phyloP scores from a whole-genome alignment of 2,329 filamentous ascomycete species.

The Alternaria sp. region DNA sequence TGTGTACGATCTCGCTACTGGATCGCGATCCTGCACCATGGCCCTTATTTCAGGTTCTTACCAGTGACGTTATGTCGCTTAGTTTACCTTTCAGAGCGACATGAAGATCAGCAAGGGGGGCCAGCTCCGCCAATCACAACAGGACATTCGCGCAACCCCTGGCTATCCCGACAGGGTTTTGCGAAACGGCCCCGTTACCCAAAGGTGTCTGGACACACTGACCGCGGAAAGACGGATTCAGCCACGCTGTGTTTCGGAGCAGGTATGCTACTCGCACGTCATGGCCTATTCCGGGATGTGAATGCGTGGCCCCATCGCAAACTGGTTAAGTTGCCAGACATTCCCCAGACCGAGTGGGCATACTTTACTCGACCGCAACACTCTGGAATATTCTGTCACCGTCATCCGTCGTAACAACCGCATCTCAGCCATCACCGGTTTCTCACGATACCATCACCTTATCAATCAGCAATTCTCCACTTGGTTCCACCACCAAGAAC shows the following conservation, averaged over 20 bases:
- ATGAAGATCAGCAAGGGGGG: conserved; percentile 30
- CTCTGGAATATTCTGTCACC: not conserved
- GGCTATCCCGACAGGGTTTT: conserved; percentile 21
- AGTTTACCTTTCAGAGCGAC: conserved; percentile 19
- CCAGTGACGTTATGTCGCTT: conserved; percentile 44
- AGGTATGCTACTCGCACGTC: conserved; percentile 30
- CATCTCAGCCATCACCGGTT: conserved; percentile 17
- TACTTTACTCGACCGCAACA: conserved; percentile 4
- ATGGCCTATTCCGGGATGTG: conserved; percentile 31
- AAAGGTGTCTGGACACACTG: conserved; percentile 15
- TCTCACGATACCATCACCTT: conserved; percentile 21
- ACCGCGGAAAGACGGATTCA: conserved; percentile 26
- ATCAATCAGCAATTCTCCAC: conserved; percentile 24
- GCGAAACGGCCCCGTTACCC: conserved; percentile 17
- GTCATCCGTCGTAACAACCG: conserved; percentile 14
- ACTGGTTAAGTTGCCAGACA: conserved; percentile 22
- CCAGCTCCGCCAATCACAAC: conserved; percentile 33
- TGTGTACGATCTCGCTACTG: conserved; percentile 16
- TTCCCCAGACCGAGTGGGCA: not conserved
- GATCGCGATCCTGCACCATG: conserved; percentile 38
- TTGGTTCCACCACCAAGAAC: conserved; percentile 23
- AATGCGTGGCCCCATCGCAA: conserved; percentile 23
- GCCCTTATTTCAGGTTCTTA: conserved; percentile 21
- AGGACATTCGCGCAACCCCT: not conserved
- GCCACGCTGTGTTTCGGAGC: conserved; percentile 22